Evolutionary conservation across 73 alveolate genomes (phyloP), one percentile per base, ranked within the genome.

Genomic region (Blepharisma japonicum): DNA sequence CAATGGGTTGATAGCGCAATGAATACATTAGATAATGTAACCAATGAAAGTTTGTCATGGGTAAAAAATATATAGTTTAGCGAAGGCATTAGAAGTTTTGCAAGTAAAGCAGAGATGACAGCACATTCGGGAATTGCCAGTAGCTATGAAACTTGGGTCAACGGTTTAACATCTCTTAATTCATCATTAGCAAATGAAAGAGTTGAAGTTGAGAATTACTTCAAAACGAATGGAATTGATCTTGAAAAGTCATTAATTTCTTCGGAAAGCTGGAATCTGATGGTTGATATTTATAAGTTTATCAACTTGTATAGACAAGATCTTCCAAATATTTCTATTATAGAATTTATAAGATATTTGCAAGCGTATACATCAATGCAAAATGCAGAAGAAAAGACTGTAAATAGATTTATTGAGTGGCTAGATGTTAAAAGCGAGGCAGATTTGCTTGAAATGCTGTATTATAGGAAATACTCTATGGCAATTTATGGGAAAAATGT

Each of bases 401-500:
- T n/a, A 39, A 25, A 18, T n/a, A 39, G 18, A 14, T 9, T 9
- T 2, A 25, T 61, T 25, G 50, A 20, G 50, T 39, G 18, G 14
- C 46, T 20, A 25, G 47, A 39, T 25, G 50, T 8, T 2, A 39
- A 25, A 20, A 25, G 2, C 3, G 38, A 14, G 2, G 74, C 14
- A 61, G 74, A 9, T 14, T n/a, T 11, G n/a, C 74, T n/a, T 8
- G 11, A 18, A 1, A n/a, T 61, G 39, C 14, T 14, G 0, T 61
- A 61, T 39, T 61, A 18, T 25, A 18, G 47, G 18, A 61, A 25
- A 25, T 61, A 61, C 48, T 0, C 74, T 20, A 25, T 61, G 14
- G 74, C 74, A 25, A 25, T 61, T 8, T 61, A 61, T 61, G 74
- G 74, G 48, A 61, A 61, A 14, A 18, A 20, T 39, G 47, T 61